Conservation (phyloP, 2,329 filamentous ascomycete species). For the Penicillium sp. region DNA sequence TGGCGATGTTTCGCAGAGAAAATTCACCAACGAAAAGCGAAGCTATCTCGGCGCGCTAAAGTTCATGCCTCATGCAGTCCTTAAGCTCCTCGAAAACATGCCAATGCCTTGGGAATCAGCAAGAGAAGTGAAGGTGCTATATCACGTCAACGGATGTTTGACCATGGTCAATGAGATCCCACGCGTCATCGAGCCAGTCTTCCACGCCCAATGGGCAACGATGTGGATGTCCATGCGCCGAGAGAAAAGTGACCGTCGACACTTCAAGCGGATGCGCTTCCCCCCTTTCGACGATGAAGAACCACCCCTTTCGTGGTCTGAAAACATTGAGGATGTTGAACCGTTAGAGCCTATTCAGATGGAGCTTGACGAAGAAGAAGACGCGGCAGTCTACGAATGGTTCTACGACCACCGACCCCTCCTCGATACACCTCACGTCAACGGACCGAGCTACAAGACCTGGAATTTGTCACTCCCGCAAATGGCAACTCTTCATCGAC, state of each 20-base stretch:
- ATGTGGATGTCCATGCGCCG: constrained; percentile 99
- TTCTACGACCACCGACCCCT: constrained; percentile 95
- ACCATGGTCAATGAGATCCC: constrained; percentile 97
- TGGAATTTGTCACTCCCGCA: constrained; percentile 94
- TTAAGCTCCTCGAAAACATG: constrained; percentile 99
- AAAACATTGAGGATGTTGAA: constrained; percentile 98
- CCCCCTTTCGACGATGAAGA: constrained; percentile 99
- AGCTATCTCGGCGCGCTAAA: constrained; percentile 97
- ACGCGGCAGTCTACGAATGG: constrained; percentile 91
- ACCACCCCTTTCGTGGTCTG: constrained; percentile 94
- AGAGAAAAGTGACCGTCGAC: constrained; percentile 91
- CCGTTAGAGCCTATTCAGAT: constrained; percentile 97
- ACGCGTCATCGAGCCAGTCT: constrained; percentile 95
- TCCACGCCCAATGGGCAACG: constrained; percentile 97
- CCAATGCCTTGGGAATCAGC: constrained; percentile 99
- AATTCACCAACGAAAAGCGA: constrained; percentile 97
- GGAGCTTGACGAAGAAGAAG: constrained; percentile 94
- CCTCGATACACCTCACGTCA: constrained; percentile 89
- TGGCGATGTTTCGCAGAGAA: constrained; percentile 98
- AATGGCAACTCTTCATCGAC: constrained; percentile 92
- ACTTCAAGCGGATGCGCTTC: constrained; percentile 99
- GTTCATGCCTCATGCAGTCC: constrained; percentile 97
- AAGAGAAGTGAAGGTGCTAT: constrained; percentile 94
- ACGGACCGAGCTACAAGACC: constrained; percentile 92
- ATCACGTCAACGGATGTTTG: constrained; percentile 96